Evolutionary conservation across 208 protist genomes (phyloP).

Genomic region (Phytomonas sp.): DNA sequence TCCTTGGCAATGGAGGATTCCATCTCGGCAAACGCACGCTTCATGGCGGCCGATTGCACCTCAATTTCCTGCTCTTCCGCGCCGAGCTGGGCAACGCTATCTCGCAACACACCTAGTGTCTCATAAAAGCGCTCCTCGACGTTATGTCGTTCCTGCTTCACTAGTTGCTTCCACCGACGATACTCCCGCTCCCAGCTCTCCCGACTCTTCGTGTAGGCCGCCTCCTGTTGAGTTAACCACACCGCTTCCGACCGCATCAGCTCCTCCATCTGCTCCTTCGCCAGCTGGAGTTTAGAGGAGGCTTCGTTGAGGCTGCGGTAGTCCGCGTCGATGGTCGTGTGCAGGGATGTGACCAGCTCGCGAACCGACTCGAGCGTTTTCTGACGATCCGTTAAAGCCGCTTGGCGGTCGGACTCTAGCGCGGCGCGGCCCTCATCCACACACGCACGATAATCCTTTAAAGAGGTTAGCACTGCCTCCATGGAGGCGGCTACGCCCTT

Average conservation of each 20-base stretch:
- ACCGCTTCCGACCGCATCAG: conserved; percentile 49
- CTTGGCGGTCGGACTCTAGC: conserved; percentile 28
- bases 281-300: conserved; percentile 30
- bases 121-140: conserved; percentile 51
- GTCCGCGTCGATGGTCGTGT: conserved; percentile 35
- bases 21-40: conserved; percentile 27
- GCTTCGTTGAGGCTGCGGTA: conserved; percentile 29
- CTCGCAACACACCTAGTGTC: conserved; percentile 30
- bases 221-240: conserved; percentile 65
- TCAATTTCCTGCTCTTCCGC: conserved; percentile 41
- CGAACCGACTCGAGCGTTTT: conserved; percentile 27
- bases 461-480: conserved; percentile 23
- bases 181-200: conserved; percentile 71
- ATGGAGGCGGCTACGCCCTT: conserved; percentile 19
- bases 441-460: conserved; percentile 38
- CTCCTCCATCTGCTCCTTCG: conserved; percentile 33
- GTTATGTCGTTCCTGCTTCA: conserved; percentile 40
- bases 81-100: conserved; percentile 26
- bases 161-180: conserved; percentile 54
- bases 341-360: conserved; percentile 37
- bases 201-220: conserved; percentile 22
- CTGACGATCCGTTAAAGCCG: conserved; percentile 25
- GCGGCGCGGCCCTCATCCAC: conserved; percentile 31
- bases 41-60: conserved; percentile 24
- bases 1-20: conserved; percentile 25